Base-by-base conservation (phyloP, 23 red algal genomes). In the Gracilaria gracilis region DNA sequence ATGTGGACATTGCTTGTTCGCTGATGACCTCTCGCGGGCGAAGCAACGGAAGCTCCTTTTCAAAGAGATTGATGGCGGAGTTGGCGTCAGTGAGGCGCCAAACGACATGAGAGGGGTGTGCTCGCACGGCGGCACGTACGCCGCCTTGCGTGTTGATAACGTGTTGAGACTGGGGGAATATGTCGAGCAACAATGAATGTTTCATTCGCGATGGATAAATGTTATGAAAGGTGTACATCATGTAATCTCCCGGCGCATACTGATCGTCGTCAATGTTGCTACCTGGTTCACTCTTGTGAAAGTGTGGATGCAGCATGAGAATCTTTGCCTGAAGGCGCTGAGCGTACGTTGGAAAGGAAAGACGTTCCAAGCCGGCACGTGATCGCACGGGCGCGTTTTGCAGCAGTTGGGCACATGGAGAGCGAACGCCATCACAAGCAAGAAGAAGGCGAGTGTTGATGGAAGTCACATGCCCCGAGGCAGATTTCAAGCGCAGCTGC, bases 21-120 rank as follows among this genome's bases (percentile, higher is more conserved):
- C 35, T 44, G 42, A 73, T 73, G 35, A 20, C 34, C 16, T 73
- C 33, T 73, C 67, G 67, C 31, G 67, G 67, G 11, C 67, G 67
- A 35, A 73, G 20, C 67, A 73, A 73, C 33, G 31, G 67, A 44
- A 73, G 67, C 34, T 73, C 67, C 34, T 73, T 73, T 20, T 73
- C 67, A 21, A 73, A 46, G 42, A 46, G 42, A 46, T 46, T 11
- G 11, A 46, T 46, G 42, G 42, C 42, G 9, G 27, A 5, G 42
- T 46, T 67, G 14, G 24, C 16, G 33, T 67, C 62, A 24, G 33
- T 67, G 2, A 67, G 62, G 13, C 62, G 62, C 62, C 62, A 67
- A 67, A 67, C 32, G 16, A 67, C 25, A 24, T 67, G 62, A 28
- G 62, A 67, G 62, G 62, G n/a, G 16, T 67, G 62, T 5, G 62